phyloP scores from a whole-genome alignment of 208 protist species.

The Trypanosoma melophagium region DNA sequence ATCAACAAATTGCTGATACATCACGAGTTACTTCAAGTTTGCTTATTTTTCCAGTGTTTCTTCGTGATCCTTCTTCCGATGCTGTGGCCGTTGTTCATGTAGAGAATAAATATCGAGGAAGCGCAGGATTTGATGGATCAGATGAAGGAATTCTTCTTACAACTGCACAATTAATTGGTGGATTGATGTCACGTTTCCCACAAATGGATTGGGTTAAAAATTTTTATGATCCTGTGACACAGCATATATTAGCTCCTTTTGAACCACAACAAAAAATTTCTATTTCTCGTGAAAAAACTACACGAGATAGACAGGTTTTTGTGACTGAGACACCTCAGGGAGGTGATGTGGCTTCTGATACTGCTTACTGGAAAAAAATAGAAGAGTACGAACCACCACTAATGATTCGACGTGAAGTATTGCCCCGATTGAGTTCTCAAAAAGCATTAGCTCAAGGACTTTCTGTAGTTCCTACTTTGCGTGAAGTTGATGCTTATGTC shows the following conservation, averaged over 20 bases:
- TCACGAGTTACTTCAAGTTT: constrained; percentile 40
- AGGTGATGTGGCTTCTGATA: constrained; percentile 5
- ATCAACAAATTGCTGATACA: constrained; percentile 52
- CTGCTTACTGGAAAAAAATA: constrained; percentile 27
- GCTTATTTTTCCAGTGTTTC: constrained; percentile 76
- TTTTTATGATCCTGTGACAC: constrained; percentile 85
- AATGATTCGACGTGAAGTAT: constrained; percentile 53
- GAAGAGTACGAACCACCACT: constrained; percentile 37
- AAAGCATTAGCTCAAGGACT: constrained; percentile 43
- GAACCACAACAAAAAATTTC: constrained; percentile 29
- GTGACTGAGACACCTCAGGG: constrained; percentile 11
- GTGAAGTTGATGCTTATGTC: constrained; percentile 75
- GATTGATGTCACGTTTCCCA: constrained; percentile 72
- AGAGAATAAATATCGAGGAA: constrained; percentile 58
- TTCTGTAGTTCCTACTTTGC: constrained; percentile 52
- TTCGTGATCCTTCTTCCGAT: constrained; percentile 14
- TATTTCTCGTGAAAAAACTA: constrained; percentile 9
- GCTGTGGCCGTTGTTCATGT: constrained; percentile 73
- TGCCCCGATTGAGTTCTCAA: constrained; percentile 37
- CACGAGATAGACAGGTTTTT: constrained; percentile 2
- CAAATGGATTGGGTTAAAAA: constrained; percentile 72
- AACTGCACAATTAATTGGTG: constrained; percentile 61
- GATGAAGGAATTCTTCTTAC: constrained; percentile 71
- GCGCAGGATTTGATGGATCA: constrained; percentile 44
- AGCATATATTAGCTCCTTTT: constrained; percentile 86